Evolutionary conservation across 495 filamentous ascomycete genomes (phyloP), one percentile per base, ranked within the genome.

Genomic region (Xylaria sp.): DNA sequence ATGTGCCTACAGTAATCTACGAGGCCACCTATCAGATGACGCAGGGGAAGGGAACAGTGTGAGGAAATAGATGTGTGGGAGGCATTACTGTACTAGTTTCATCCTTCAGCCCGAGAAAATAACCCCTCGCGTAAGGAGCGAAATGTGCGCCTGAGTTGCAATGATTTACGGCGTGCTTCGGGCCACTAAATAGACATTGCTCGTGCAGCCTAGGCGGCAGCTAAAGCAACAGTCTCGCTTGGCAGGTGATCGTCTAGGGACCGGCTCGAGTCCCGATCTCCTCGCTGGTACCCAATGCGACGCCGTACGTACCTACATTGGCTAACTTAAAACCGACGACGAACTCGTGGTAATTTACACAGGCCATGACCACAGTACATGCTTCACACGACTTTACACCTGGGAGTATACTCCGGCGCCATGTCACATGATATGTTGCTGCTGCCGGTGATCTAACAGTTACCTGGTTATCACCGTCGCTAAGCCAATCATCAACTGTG

Each of bases 371-470:
- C 19, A 31, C 58, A 2, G 19, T 37, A n/a, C 63, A 24, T 40
- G 31, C 46, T 37, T 65, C 41, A 9, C 21, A 19, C 26, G 43
- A 50, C 29, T 29, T 52, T 24, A 52, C n/a, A 21, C 57, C 7
- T 6, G 3, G 4, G 21, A 40, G 31, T 21, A 19, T 65, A 53
- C 46, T 55, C 33, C 26, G 29, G 37, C 44, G 37, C 48, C 35
- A 63, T 58, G 59, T 71, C 69, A 71, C 69, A 64, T 71, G 69
- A 71, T 48, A 40, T 33, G 2, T 59, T 29, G 24, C 8, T 48
- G 61, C 61, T 71, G 69, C 69, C 15, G 48, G 69, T 66, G 31
- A 71, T 71, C 61, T 44, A 43, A 43, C 65, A 57, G 12, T 1
- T 15, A 40, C 35, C 35, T 31, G 14, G 19, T 33, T 11, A 19